Conservation (phyloP, 345 rosid genomes). For the Camelina neglecta region DNA sequence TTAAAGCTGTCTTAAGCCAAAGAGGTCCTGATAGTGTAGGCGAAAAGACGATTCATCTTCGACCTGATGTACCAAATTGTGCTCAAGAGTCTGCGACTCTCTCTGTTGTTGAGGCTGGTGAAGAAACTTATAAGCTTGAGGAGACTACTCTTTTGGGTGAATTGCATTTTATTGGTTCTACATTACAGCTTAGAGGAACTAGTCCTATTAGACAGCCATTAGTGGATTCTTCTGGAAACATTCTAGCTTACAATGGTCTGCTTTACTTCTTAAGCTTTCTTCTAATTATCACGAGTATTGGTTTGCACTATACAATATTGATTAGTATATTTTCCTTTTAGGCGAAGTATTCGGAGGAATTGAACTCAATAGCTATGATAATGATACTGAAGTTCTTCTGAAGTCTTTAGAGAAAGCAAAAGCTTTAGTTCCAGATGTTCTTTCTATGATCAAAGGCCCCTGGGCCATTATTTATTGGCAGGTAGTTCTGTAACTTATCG, state of each 20-base stretch:
- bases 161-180: constrained; percentile 69
- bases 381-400: constrained; percentile 72
- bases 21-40: constrained; percentile 86
- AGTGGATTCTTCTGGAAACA: constrained; percentile 59
- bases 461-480: constrained; percentile 93
- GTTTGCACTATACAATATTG: neutral
- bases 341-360: constrained; percentile 87
- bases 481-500: constrained; percentile 50
- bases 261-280: constrained; percentile 1
- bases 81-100: constrained; percentile 28
- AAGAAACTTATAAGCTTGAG: constrained; percentile 31
- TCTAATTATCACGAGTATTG: neutral
- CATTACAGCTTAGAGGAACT: constrained; percentile 82
- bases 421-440: constrained; percentile 61
- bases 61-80: constrained; percentile 24
- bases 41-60: constrained; percentile 54
- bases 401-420: constrained; percentile 50
- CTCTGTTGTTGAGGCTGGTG: constrained; percentile 43
- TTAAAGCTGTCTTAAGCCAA: constrained; percentile 56
- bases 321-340: constrained; percentile 33
- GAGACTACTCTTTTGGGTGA: constrained; percentile 45
- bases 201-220: constrained; percentile 65
- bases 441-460: constrained; percentile 79
- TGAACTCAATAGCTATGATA: constrained; percentile 54
- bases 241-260: constrained; percentile 76